Percentiles rank a stretch among this genome's conserved stretches.
Conservation (phyloP, 306 rosid species). For the Corylus heterophylla region DNA sequence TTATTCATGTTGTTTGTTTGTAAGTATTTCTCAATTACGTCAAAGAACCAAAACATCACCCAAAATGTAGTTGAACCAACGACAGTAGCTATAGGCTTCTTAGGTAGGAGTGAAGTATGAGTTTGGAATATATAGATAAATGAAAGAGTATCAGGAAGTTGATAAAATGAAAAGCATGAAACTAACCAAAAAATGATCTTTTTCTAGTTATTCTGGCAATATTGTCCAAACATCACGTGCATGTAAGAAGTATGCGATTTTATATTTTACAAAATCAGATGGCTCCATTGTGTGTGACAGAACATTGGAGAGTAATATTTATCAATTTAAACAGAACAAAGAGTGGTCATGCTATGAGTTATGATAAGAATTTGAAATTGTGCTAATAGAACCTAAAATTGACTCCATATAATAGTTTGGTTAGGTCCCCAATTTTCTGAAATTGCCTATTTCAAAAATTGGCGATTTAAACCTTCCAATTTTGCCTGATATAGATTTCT, state of each 20-base stretch:
- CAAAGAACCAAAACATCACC: not conserved
- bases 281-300: not conserved
- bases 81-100: not conserved
- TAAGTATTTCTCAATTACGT: not conserved
- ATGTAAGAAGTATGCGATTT: not conserved
- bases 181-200: not conserved
- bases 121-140: not conserved
- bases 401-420: not conserved
- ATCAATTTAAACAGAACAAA: not conserved
- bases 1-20: conserved; percentile 21
- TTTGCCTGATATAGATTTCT: not conserved
- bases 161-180: not conserved
- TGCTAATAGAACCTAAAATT: not conserved
- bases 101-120: not conserved
- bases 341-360: not conserved
- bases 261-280: not conserved
- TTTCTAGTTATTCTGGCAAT: not conserved
- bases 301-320: not conserved
- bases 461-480: not conserved
- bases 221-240: not conserved
- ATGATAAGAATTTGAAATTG: not conserved
- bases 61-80: not conserved
- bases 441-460: not conserved
- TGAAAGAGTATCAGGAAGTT: not conserved
- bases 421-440: not conserved